phyloP scores from a whole-genome alignment of 1,139 yeast species.

The Suhomyces ambrosiae region DNA sequence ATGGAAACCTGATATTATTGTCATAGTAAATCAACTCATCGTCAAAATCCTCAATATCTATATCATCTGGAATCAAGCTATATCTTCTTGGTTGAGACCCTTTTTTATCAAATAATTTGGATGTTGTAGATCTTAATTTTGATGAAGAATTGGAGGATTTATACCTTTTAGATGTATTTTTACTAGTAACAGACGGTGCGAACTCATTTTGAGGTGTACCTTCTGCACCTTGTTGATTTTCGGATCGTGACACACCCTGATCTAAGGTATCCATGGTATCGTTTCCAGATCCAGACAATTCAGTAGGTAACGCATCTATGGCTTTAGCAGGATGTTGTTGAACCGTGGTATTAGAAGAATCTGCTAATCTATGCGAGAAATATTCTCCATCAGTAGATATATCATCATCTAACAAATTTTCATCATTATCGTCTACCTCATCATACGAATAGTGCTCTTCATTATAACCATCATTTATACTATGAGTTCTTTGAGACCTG shows the following conservation, averaged over 20 bases:
- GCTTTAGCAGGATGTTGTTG: constrained; percentile 5
- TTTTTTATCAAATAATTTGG: constrained; percentile 68
- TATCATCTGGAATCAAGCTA: constrained; percentile 70
- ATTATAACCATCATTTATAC: constrained; percentile 19
- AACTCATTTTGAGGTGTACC: constrained; percentile 4
- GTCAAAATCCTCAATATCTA: constrained; percentile 66
- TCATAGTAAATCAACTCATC: constrained; percentile 56
- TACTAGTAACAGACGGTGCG: constrained; percentile 27
- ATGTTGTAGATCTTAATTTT: constrained; percentile 64
- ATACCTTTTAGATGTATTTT: constrained; percentile 27
- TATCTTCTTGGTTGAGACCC: constrained; percentile 74
- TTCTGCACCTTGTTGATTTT: not conserved
- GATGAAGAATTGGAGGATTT: constrained; percentile 39
- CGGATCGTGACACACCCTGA: not conserved
- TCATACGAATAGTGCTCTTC: constrained; percentile 31
- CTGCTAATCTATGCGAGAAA: constrained; percentile 13
- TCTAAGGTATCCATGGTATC: not conserved
- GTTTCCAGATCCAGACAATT: not conserved
- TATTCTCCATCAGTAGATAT: constrained; percentile 36
- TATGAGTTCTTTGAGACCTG: constrained; percentile 17
- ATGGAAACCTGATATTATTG: constrained; percentile 44
- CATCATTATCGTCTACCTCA: constrained; percentile 33
- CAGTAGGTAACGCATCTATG: constrained; percentile 2
- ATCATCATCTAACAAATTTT: constrained; percentile 33
- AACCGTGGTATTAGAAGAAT: constrained; percentile 9